These are phyloP conservation scores for Cardiospermum halicacabum DNA, from an alignment of 345 rosid species.

Conservation along the genomic window DNA sequence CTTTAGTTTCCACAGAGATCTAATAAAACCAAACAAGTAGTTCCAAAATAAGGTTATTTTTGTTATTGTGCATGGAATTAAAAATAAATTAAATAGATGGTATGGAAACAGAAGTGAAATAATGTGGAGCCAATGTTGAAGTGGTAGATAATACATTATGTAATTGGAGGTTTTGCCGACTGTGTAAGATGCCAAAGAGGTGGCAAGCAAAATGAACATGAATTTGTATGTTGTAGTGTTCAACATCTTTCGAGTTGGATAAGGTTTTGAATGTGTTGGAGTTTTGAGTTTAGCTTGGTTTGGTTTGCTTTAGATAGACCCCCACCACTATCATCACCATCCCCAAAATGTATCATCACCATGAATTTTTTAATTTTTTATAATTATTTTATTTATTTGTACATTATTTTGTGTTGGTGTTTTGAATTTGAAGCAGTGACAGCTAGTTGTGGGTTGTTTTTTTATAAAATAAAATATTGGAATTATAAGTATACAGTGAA, in stretches of 20 bases:
- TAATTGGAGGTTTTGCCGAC: constrained; percentile 4
- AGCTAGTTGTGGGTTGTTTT: not conserved
- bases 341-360: too few species aligned
- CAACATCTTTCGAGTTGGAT: constrained; percentile 5
- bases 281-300: not conserved
- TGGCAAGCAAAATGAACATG: not conserved
- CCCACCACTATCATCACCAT: not conserved
- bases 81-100: too few species aligned
- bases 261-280: not conserved
- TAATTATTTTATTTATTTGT: not conserved
- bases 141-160: too few species aligned
- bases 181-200: constrained; percentile 7
- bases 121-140: constrained; percentile 17
- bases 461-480: not conserved
- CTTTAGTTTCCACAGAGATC: not conserved
- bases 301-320: not conserved
- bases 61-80: too few species aligned
- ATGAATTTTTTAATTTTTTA: too few species aligned
- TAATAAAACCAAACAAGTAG: not conserved
- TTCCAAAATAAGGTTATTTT: constrained; percentile 1
- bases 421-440: constrained; percentile 6
- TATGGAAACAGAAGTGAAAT: not conserved
- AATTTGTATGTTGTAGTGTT: constrained; percentile 1
- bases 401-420: not conserved
- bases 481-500: not conserved